phyloP scores from a whole-genome alignment of 495 filamentous ascomycete genomes.

The Saxophila tyrrhenica region DNA sequence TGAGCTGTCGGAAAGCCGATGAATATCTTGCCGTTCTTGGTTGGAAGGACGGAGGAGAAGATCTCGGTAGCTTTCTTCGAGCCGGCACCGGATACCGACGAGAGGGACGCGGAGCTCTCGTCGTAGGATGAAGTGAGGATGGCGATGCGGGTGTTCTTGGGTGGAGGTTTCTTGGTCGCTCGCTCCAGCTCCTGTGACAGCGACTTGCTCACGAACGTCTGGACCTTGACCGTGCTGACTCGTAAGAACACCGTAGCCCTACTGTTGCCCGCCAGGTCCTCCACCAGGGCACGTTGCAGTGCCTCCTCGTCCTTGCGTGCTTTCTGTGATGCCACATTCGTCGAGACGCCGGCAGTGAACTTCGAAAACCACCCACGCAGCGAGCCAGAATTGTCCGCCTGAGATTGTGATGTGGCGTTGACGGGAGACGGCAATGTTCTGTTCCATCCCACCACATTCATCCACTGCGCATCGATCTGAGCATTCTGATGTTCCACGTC shows the following conservation, averaged over 20 bases:
- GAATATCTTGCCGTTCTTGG: slow-evolving; percentile 78
- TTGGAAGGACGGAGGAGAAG: slow-evolving; percentile 82
- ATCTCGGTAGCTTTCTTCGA: slow-evolving; percentile 56
- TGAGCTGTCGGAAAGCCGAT: slow-evolving; percentile 97
- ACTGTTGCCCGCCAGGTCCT: slow-evolving; percentile 55
- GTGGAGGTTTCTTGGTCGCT: slow-evolving; percentile 93
- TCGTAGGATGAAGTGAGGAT: slow-evolving; percentile 87
- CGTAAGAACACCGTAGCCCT: slow-evolving; percentile 76
- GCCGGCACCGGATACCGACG: slow-evolving; percentile 38
- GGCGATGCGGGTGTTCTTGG: slow-evolving; percentile 69
- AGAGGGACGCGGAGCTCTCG: slow-evolving; percentile 48
- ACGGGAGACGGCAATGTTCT: neutral
- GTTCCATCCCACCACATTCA: slow-evolving; percentile 77
- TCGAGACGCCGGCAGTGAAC: slow-evolving; percentile 42
- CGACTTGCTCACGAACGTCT: slow-evolving; percentile 50
- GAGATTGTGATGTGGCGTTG: slow-evolving; percentile 9
- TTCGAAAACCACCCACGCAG: slow-evolving; percentile 72
- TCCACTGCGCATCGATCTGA: slow-evolving; percentile 85
- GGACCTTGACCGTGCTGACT: slow-evolving; percentile 71
- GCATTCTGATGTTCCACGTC: slow-evolving; percentile 65
- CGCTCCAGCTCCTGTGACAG: slow-evolving; percentile 84
- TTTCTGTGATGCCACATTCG: slow-evolving; percentile 32
- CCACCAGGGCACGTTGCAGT: slow-evolving; percentile 44
- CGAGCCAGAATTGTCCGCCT: slow-evolving; percentile 35
- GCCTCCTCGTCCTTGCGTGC: slow-evolving; percentile 39